Conservation (phyloP, 2,329 filamentous ascomycete genomes). For the Cordyceps fumosorosea region DNA sequence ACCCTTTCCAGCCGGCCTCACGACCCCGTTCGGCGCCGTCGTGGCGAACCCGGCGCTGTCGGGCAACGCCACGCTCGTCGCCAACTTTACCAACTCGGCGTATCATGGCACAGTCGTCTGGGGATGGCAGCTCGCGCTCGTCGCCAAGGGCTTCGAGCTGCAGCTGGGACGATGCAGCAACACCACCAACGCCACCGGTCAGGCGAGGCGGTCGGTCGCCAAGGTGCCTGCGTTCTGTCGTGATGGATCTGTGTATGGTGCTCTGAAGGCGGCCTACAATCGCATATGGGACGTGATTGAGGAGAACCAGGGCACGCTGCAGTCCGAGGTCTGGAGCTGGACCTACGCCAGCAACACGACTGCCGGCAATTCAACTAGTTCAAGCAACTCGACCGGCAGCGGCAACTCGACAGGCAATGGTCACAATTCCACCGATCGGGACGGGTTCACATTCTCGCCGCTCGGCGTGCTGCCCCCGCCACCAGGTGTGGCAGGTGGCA, state of each 20-base stretch:
- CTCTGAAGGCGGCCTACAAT: conserved; percentile 47
- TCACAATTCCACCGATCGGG: conserved; percentile 26
- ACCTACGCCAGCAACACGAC: conserved; percentile 33
- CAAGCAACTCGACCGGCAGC: conserved; percentile 43
- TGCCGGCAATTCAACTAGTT: too few species aligned
- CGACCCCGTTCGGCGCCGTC: conserved; percentile 48
- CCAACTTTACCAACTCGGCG: conserved; percentile 48
- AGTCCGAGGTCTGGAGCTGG: conserved; percentile 59
- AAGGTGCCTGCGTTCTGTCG: conserved; percentile 42
- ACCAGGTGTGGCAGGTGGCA: conserved; percentile 31
- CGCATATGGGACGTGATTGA: conserved; percentile 56
- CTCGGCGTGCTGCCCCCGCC: conserved; percentile 44
- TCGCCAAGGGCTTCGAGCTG: conserved; percentile 51
- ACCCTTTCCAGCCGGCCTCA: conserved; percentile 53
- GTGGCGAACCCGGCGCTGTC: conserved; percentile 57
- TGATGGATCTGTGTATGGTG: conserved; percentile 31
- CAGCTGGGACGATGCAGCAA: conserved; percentile 47
- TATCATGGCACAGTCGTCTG: conserved; percentile 60
- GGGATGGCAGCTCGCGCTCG: conserved; percentile 60
- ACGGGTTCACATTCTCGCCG: conserved; percentile 39
- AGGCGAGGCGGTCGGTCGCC: background rate
- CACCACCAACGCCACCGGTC: conserved; percentile 1
- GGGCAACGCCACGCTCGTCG: conserved; percentile 36
- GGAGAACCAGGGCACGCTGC: conserved; percentile 42
- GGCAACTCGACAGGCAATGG: conserved; percentile 25